These are phyloP conservation scores for Scutellospora calospora DNA, from an alignment of 371 early-diverging fungal genomes.

Conservation along the genomic window DNA sequence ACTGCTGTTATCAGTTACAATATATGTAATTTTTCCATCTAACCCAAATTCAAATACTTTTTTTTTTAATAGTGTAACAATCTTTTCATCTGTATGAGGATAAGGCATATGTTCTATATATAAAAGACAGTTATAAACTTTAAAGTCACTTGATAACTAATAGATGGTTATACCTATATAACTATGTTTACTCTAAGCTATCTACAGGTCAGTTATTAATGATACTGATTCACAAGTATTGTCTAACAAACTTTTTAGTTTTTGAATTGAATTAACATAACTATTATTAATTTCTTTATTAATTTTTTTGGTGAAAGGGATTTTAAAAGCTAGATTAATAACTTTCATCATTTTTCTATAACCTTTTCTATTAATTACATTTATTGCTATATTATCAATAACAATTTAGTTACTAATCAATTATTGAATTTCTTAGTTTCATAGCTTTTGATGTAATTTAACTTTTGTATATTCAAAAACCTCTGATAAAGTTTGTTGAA, in stretches of 20 bases:
- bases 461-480: background rate
- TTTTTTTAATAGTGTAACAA: background rate
- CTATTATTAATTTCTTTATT: too few species aligned
- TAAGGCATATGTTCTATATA: background rate
- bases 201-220: too few species aligned
- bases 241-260: too few species aligned
- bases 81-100: background rate
- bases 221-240: too few species aligned
- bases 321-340: background rate
- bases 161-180: background rate
- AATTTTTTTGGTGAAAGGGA: too few species aligned
- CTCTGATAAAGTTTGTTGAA: background rate
- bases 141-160: slow-evolving; percentile 8
- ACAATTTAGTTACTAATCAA: too few species aligned
- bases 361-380: too few species aligned
- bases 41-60: slow-evolving; percentile 3
- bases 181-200: too few species aligned
- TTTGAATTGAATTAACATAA: too few species aligned
- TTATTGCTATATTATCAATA: too few species aligned
- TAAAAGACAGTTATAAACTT: background rate
- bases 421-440: background rate
- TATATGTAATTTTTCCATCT: background rate
- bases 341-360: too few species aligned
- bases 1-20: slow-evolving; percentile 4
- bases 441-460: background rate